Conservation (phyloP, 805 yeast species). For the Debaryomyces maramus region DNA sequence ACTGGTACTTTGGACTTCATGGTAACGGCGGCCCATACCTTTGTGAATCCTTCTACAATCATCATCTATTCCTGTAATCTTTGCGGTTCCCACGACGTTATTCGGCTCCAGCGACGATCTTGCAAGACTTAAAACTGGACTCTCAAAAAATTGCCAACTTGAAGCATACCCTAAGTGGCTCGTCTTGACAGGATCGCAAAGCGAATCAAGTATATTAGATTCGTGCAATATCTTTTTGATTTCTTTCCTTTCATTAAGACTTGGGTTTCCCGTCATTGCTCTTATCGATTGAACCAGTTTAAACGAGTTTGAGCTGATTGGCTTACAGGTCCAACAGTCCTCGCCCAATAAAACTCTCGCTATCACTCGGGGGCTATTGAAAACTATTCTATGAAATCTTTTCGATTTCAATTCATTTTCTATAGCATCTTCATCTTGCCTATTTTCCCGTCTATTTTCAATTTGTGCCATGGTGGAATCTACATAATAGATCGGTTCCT, state of each 20-base stretch:
- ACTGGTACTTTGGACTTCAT: not conserved
- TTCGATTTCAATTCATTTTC: conserved; percentile 4
- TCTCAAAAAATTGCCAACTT: conserved; percentile 34
- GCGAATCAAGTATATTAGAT: conserved; percentile 40
- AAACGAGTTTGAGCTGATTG: conserved; percentile 42
- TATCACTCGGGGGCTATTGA: conserved; percentile 24
- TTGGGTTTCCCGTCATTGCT: conserved; percentile 50
- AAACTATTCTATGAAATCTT: conserved; percentile 23
- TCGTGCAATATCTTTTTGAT: conserved; percentile 34
- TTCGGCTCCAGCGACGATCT: conserved; percentile 3
- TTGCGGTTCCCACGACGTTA: conserved; percentile 13
- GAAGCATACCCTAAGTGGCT: conserved; percentile 38
- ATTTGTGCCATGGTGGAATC: conserved; percentile 28
- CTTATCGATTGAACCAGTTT: conserved; percentile 47
- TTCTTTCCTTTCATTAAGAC: conserved; percentile 30
- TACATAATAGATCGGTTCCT: conserved; percentile 20
- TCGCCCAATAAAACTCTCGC: conserved; percentile 41
- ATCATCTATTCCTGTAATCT: conserved; percentile 29
- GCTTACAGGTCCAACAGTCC: conserved; percentile 55
- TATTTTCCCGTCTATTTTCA: conserved; percentile 13
- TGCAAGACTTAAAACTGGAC: conserved; percentile 19
- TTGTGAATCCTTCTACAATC: conserved; percentile 35
- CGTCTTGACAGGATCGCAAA: conserved; percentile 39
- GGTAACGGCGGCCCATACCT: conserved; percentile 11
- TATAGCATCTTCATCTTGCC: not conserved